A percentile compares a stretch with the other conserved stretches of the same genome.
Evolutionary conservation across 129 eudicot genomes (phyloP).

Genomic region (Erigeron canadensis): DNA sequence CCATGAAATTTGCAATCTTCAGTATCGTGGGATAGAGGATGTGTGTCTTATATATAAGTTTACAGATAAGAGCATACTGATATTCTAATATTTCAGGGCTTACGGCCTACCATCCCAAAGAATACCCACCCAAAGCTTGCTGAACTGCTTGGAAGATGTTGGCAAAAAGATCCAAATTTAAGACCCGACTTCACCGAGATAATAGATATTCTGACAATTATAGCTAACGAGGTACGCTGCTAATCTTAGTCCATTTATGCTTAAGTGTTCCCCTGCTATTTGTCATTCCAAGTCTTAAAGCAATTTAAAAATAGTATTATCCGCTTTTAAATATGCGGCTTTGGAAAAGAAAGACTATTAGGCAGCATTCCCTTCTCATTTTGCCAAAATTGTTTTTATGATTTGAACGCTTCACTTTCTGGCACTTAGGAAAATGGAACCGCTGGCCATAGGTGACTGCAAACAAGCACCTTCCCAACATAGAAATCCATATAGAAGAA

Average conservation of each 20-base stretch:
- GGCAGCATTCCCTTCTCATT: no score
- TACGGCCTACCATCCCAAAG: slow-evolving; percentile 86
- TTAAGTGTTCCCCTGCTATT: background rate
- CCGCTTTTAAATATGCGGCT: no score
- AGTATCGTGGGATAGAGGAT: background rate
- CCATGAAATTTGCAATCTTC: background rate
- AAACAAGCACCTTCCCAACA: no score
- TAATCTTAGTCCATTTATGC: slow-evolving; percentile 4
- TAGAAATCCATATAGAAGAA: no score
- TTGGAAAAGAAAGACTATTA: no score
- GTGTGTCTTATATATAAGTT: background rate
- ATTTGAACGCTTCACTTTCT: no score
- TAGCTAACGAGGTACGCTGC: slow-evolving; percentile 63
- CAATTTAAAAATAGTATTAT: background rate
- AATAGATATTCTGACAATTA: slow-evolving; percentile 52
- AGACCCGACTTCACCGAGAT: slow-evolving; percentile 91
- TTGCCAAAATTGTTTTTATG: no score
- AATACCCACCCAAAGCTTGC: slow-evolving; percentile 72
- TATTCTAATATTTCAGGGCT: slow-evolving; percentile 49
- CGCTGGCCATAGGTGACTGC: no score
- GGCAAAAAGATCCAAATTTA: slow-evolving; percentile 81
- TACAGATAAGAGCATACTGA: background rate
- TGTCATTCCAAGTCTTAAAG: background rate
- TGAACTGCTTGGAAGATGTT: slow-evolving; percentile 86
- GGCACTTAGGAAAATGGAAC: no score